Percentiles rank a stretch among this genome's conserved stretches.
phyloP scores from a whole-genome alignment of 352 stramenopile genomes.

The Elongisporangium undulatum region DNA sequence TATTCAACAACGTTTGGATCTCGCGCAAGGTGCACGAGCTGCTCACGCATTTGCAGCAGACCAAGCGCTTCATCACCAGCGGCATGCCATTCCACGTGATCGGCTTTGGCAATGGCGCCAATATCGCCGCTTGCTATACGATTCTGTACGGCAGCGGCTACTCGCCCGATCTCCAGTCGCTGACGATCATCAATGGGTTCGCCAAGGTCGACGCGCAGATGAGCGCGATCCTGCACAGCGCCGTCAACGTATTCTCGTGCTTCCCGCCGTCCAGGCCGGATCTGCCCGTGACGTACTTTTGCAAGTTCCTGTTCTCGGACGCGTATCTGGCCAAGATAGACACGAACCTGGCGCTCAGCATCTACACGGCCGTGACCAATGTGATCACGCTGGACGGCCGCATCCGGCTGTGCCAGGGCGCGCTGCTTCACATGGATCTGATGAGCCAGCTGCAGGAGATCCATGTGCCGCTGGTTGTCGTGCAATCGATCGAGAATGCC shows the following conservation, averaged over 20 bases:
- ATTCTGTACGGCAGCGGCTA: slow-evolving; percentile 45
- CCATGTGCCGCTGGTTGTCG: slow-evolving; percentile 67
- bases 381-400: slow-evolving; percentile 88
- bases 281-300: slow-evolving; percentile 86
- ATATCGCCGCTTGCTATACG: slow-evolving; percentile 72
- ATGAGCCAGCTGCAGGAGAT: slow-evolving; percentile 45
- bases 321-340: slow-evolving; percentile 84
- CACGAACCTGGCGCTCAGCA: slow-evolving; percentile 86
- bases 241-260: slow-evolving; percentile 80
- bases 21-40: slow-evolving; percentile 83
- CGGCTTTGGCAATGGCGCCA: slow-evolving; percentile 87
- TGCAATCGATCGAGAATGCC: slow-evolving; percentile 88
- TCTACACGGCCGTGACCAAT: slow-evolving; percentile 92
- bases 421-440: slow-evolving; percentile 75
- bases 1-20: slow-evolving; percentile 87
- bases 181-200: slow-evolving; percentile 87
- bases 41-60: slow-evolving; percentile 70
- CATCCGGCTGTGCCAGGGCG: slow-evolving; percentile 73
- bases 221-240: slow-evolving; percentile 71
- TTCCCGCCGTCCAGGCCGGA: slow-evolving; percentile 78
- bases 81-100: slow-evolving; percentile 83
- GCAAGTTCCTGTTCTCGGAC: slow-evolving; percentile 91
- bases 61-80: slow-evolving; percentile 56
- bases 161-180: slow-evolving; percentile 47
- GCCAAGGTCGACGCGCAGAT: slow-evolving; percentile 71